Conservation (phyloP, 306 rosid species). For the Medicago ruthenica region DNA sequence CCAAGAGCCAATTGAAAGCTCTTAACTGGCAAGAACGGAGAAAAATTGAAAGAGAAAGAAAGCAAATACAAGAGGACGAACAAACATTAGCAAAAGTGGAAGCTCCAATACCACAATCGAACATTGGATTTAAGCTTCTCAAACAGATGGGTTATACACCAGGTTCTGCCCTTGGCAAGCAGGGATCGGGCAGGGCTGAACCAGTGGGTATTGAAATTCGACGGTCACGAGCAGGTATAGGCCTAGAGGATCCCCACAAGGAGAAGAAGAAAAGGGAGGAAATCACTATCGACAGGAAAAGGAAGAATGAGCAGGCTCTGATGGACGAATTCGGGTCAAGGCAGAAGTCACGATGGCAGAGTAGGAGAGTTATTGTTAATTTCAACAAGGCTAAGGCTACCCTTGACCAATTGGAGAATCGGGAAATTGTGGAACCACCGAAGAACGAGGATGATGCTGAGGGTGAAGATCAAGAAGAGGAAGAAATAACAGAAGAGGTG, state of each 20-base stretch:
- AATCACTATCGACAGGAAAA: conserved; percentile 46
- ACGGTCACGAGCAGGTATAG: conserved; percentile 91
- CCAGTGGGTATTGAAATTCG: conserved; percentile 85
- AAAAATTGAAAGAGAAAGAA: conserved; percentile 66
- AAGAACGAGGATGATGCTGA: conserved; percentile 73
- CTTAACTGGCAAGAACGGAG: conserved; percentile 85
- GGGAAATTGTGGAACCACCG: conserved; percentile 65
- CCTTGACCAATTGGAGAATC: conserved; percentile 87
- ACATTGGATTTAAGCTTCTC: conserved; percentile 84
- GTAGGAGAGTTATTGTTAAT: conserved; percentile 63
- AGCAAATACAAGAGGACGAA: conserved; percentile 82
- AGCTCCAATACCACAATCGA: conserved; percentile 89
- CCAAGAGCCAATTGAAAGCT: conserved; percentile 59
- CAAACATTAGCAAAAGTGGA: conserved; percentile 77
- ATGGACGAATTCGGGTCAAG: conserved; percentile 83
- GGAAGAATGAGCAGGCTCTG: conserved; percentile 63
- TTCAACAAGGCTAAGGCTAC: conserved; percentile 80
- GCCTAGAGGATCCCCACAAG: conserved; percentile 68
- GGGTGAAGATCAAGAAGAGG: conserved; percentile 66
- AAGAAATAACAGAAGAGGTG: conserved; percentile 83
- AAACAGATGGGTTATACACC: conserved; percentile 93
- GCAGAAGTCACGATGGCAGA: conserved; percentile 84
- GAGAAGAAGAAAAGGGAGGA: conserved; percentile 78
- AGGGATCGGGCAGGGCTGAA: conserved; percentile 75
- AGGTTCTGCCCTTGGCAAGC: conserved; percentile 81